phyloP scores from a whole-genome alignment of 257 asterid species.

The Gardenia jasminoides region DNA sequence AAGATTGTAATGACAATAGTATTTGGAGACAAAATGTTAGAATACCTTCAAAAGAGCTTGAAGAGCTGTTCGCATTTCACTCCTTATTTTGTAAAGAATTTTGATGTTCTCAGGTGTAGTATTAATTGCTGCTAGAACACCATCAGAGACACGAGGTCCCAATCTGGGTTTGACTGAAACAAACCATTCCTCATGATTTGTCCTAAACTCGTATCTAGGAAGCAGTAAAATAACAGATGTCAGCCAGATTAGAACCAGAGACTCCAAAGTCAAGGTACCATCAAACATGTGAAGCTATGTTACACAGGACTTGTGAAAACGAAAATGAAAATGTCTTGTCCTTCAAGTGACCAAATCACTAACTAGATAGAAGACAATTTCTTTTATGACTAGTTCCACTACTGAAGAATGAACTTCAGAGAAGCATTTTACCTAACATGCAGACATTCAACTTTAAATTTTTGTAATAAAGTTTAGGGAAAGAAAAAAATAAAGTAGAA shows the following conservation, averaged over 20 bases:
- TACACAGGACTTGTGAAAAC: neutral
- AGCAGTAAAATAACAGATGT: constrained; percentile 11
- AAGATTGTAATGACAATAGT: neutral
- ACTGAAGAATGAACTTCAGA: neutral
- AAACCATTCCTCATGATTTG: constrained; percentile 86
- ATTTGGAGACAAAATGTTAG: neutral
- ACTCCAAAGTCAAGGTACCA: neutral
- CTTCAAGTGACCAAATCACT: neutral
- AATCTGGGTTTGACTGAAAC: constrained; percentile 70
- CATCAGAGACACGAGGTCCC: constrained; percentile 48
- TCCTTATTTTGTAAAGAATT: constrained; percentile 71
- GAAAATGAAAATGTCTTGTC: too few relatives aligned
- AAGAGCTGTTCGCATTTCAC: constrained; percentile 76
- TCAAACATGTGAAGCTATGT: neutral
- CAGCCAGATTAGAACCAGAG: constrained; percentile 13
- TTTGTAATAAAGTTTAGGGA: too few relatives aligned
- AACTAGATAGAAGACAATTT: neutral
- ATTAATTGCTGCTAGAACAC: constrained; percentile 56
- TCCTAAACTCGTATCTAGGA: constrained; percentile 83
- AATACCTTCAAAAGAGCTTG: constrained; percentile 74
- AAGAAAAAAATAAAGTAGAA: too few relatives aligned
- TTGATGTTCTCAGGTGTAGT: constrained; percentile 62
- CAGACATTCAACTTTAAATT: neutral
- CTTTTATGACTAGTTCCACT: neutral
- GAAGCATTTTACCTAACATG: neutral